phyloP scores from a whole-genome alignment of 495 filamentous ascomycete species.

The Achaetomiella virescens region DNA sequence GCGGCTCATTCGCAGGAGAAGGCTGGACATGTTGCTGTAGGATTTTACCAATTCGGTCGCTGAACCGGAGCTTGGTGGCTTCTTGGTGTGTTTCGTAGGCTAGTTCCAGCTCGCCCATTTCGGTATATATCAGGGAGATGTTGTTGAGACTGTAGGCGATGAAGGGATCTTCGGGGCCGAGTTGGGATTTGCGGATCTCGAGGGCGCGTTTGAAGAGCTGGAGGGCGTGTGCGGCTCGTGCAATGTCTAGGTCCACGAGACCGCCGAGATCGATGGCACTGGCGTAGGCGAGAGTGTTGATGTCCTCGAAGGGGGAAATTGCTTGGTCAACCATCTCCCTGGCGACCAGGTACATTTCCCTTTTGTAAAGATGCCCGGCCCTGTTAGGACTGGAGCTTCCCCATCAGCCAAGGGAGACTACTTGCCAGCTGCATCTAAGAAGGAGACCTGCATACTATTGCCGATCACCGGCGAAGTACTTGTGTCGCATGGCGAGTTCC shows the following conservation, averaged over 20 bases:
- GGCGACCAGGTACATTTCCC: neutral
- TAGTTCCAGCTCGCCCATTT: neutral
- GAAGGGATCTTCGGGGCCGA: neutral
- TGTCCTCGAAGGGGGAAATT: neutral
- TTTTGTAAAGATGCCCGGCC: neutral
- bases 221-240: neutral
- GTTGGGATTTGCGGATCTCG: neutral
- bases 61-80: neutral
- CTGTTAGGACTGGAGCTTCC: neutral
- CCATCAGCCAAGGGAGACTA: neutral
- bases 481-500: neutral
- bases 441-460: neutral
- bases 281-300: neutral
- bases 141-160: neutral
- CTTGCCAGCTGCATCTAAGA: neutral
- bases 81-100: neutral
- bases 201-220: neutral
- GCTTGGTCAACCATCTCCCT: neutral
- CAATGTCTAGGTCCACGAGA: neutral
- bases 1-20: neutral
- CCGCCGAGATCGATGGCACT: neutral
- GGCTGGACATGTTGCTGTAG: constrained; percentile 1
- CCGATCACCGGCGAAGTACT: neutral
- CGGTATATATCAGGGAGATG: neutral
- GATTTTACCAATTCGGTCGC: neutral